A percentile compares a stretch with the other conserved stretches of the same genome.
phyloP scores from a whole-genome alignment of 2,329 filamentous ascomycete species.

The Colletotrichum incanum region DNA sequence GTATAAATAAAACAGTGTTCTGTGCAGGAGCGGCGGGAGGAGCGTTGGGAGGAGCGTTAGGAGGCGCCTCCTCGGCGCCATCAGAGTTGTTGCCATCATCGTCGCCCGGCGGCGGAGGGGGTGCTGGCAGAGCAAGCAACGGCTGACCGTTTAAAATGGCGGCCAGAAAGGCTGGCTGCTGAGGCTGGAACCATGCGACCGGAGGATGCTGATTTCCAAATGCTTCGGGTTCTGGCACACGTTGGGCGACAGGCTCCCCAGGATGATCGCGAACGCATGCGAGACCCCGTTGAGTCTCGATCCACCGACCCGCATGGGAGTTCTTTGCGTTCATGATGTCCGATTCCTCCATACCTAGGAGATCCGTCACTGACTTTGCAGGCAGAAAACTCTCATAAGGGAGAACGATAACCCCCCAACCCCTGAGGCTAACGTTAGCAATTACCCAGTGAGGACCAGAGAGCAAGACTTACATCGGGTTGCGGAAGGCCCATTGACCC shows the following conservation, averaged over 20 bases:
- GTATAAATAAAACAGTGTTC: constrained; percentile 11
- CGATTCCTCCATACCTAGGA: constrained; percentile 18
- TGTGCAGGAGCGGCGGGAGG: not conserved
- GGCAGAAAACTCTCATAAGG: constrained; percentile 60
- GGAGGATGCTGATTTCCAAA: constrained; percentile 4
- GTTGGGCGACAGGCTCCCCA: constrained; percentile 18
- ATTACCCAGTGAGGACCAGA: not conserved
- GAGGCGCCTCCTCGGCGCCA: constrained; percentile 1
- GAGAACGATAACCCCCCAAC: constrained; percentile 67
- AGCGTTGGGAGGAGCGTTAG: not conserved
- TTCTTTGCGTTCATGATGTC: constrained; percentile 34
- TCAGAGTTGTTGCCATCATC: constrained; percentile 28
- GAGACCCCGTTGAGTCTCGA: constrained; percentile 39
- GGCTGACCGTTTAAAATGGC: constrained; percentile 12
- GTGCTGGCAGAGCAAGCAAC: constrained; percentile 20
- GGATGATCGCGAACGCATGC: constrained; percentile 39
- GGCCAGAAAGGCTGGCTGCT: constrained; percentile 16
- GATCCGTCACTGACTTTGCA: constrained; percentile 46
- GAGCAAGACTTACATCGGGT: constrained; percentile 18
- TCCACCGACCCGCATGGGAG: constrained; percentile 28
- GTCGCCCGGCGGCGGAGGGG: constrained; percentile 14
- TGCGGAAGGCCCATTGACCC: constrained; percentile 42
- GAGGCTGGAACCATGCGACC: constrained; percentile 12
- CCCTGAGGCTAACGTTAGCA: constrained; percentile 48
- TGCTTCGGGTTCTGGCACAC: constrained; percentile 19